Percentiles rank a stretch among this genome's conserved stretches.
phyloP scores from a whole-genome alignment of 148 eudicot genomes.

The Vaccinium vitisidaea region DNA sequence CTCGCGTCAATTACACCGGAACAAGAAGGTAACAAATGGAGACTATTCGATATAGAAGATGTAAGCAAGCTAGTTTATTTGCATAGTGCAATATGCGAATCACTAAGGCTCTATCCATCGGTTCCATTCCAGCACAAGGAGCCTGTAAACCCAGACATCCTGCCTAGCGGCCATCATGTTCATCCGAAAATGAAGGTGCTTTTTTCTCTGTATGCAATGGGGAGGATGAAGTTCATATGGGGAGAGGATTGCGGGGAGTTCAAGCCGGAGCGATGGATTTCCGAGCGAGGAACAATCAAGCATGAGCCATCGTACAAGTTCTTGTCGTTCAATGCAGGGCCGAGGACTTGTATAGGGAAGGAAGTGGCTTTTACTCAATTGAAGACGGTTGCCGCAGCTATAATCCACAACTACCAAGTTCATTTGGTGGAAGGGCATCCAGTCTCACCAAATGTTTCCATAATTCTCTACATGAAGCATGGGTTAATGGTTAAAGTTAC shows the following conservation, averaged over 20 bases:
- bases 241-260: not conserved
- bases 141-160: not conserved
- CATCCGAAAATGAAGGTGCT: constrained; percentile 32
- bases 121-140: constrained; percentile 5
- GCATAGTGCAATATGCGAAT: not conserved
- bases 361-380: constrained; percentile 48
- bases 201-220: constrained; percentile 20
- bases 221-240: not conserved
- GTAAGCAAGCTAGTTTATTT: not conserved
- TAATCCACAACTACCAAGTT: constrained; percentile 46
- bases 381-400: constrained; percentile 45
- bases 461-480: constrained; percentile 57
- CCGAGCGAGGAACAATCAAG: not conserved
- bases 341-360: constrained; percentile 49
- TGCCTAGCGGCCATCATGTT: constrained; percentile 41
- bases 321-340: constrained; percentile 40
- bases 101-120: not conserved
- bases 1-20: not conserved
- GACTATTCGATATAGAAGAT: not conserved
- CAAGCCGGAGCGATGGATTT: not conserved
- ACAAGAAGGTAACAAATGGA: not conserved
- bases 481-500: constrained; percentile 54
- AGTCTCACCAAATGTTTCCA: constrained; percentile 48
- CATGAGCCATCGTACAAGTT: constrained; percentile 2
- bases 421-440: constrained; percentile 24